phyloP scores from a whole-genome alignment of 2,329 filamentous ascomycete species.

The Aspergillus carbonarius region DNA sequence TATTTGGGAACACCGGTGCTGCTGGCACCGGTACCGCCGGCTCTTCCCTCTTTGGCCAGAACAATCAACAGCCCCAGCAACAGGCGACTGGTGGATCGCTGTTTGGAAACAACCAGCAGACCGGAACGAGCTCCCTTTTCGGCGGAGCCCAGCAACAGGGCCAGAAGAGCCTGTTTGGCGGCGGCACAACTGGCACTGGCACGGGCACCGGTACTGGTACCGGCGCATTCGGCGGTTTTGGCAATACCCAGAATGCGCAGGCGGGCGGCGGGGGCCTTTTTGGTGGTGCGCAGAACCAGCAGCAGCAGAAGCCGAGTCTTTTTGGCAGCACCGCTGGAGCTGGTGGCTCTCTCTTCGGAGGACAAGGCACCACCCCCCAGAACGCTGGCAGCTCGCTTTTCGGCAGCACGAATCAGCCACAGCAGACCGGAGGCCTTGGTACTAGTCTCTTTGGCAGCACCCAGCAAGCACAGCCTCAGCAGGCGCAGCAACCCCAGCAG shows the following conservation, averaged over 20 bases:
- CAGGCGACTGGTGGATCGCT: conserved; percentile 38
- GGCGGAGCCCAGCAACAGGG: conserved; percentile 35
- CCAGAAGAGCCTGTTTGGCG: conserved; percentile 41
- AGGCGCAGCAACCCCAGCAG: conserved; percentile 47
- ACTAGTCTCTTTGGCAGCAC: conserved; percentile 55
- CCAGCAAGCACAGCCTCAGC: conserved; percentile 54
- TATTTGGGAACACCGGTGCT: conserved; percentile 38
- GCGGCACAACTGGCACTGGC: conserved; percentile 36
- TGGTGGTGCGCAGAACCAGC: conserved; percentile 47
- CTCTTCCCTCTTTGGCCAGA: conserved; percentile 39
- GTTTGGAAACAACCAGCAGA: conserved; percentile 43
- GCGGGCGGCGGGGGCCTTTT: conserved; percentile 45
- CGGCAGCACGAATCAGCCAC: conserved; percentile 46
- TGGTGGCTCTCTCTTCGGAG: conserved; percentile 50
- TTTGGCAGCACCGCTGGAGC: conserved; percentile 51
- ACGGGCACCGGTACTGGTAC: conserved; percentile 25
- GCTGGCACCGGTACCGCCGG: conserved; percentile 24
- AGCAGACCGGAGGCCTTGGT: conserved; percentile 31
- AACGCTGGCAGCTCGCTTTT: conserved; percentile 57
- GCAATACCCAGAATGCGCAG: conserved; percentile 44
- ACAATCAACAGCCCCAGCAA: conserved; percentile 38
- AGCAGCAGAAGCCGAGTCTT: conserved; percentile 57
- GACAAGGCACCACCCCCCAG: conserved; percentile 25
- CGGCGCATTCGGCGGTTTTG: conserved; percentile 41
- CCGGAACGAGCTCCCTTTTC: conserved; percentile 35